These are phyloP conservation scores for Linanthus parryae DNA, from an alignment of 148 eudicot genomes.

Conservation along the genomic window DNA sequence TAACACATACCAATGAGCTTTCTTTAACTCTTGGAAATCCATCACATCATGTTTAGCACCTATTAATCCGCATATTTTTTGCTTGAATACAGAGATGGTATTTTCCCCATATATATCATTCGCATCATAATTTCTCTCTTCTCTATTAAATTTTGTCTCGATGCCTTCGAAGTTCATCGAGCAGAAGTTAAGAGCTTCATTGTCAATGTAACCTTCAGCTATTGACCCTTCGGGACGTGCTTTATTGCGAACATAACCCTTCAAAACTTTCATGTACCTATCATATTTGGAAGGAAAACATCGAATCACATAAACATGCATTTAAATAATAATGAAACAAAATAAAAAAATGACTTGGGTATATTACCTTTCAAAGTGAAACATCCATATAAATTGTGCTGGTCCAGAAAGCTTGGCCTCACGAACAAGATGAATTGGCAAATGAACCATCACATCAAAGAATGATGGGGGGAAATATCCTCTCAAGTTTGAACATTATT, in stretches of 20 bases:
- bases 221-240: conserved; percentile 13
- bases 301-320: background rate
- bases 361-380: conserved; percentile 25
- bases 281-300: background rate
- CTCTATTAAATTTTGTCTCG: conserved; percentile 3
- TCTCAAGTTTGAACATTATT: conserved; percentile 21
- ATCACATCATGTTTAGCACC: background rate
- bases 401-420: conserved; percentile 13
- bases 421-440: background rate
- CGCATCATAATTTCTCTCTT: conserved; percentile 2
- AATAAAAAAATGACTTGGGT: too few species aligned
- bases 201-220: conserved; percentile 3
- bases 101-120: background rate
- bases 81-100: background rate
- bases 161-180: background rate
- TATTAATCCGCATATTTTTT: background rate
- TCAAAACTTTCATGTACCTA: background rate
- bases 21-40: background rate
- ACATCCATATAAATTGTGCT: conserved; percentile 19
- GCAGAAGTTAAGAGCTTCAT: conserved; percentile 6
- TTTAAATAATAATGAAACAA: background rate
- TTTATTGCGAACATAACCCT: conserved; percentile 4
- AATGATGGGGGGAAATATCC: conserved; percentile 17
- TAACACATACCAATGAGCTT: background rate
- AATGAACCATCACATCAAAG: conserved; percentile 13